Percentiles rank a stretch among this genome's conserved stretches.
Evolutionary conservation across 257 asterid genomes (phyloP).

Genomic region (Buddleja alternifolia): DNA sequence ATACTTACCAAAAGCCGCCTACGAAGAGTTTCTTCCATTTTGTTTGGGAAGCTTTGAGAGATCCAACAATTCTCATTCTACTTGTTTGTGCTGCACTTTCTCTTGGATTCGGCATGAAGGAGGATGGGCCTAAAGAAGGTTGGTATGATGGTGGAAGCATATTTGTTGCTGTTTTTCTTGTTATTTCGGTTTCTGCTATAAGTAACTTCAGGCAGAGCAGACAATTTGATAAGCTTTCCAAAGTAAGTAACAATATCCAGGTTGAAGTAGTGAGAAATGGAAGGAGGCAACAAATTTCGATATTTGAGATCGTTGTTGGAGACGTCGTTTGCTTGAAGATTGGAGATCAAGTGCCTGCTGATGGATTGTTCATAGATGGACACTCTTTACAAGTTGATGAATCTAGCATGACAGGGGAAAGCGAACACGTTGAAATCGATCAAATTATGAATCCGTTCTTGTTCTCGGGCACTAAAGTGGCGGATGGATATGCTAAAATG

Average conservation of each 20-base stretch:
- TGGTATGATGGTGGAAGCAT: conserved; percentile 52
- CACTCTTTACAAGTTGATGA: conserved; percentile 47
- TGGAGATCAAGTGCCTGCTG: conserved; percentile 53
- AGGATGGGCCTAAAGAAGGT: conserved; percentile 41
- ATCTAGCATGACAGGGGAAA: conserved; percentile 48
- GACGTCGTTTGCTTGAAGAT: conserved; percentile 44
- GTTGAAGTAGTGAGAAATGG: conserved; percentile 36
- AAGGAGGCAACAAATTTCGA: conserved; percentile 31
- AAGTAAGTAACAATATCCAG: conserved; percentile 27
- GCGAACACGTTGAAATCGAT: conserved; percentile 33
- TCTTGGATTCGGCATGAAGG: conserved; percentile 45
- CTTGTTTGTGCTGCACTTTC: conserved; percentile 42
- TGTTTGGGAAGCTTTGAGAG: conserved; percentile 38
- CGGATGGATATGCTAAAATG: conserved; percentile 44
- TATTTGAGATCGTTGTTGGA: conserved; percentile 39
- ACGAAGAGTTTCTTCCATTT: conserved; percentile 31
- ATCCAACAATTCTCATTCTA: conserved; percentile 39
- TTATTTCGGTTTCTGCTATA: conserved; percentile 35
- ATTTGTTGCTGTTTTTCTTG: conserved; percentile 41
- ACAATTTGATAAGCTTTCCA: conserved; percentile 39
- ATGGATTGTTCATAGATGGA: conserved; percentile 48
- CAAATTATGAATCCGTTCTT: conserved; percentile 27
- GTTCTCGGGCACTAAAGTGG: conserved; percentile 43
- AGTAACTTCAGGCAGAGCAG: conserved; percentile 41
- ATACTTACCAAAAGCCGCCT: conserved; percentile 25